phyloP scores from a whole-genome alignment of 2,329 filamentous ascomycete species.

The Aspergillus felis region DNA sequence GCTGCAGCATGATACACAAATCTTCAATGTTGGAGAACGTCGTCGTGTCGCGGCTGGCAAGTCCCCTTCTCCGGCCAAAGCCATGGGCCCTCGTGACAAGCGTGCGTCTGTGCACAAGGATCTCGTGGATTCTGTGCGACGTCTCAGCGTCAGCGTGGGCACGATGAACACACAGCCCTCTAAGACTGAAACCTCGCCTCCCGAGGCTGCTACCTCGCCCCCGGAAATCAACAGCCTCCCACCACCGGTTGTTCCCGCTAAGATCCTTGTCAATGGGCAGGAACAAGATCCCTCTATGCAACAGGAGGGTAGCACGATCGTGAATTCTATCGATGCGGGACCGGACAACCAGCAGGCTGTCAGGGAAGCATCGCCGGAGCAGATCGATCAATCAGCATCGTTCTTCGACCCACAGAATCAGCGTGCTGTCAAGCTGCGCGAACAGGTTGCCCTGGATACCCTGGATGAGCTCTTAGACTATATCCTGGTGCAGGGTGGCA shows the following conservation, averaged over 20 bases:
- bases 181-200: constrained; percentile 19
- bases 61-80: constrained; percentile 30
- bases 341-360: constrained; percentile 19
- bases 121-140: constrained; percentile 42
- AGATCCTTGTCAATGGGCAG: constrained; percentile 58
- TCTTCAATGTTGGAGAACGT: constrained; percentile 96
- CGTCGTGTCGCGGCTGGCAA: constrained; percentile 69
- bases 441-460: constrained; percentile 89
- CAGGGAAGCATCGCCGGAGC: constrained; percentile 39
- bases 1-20: constrained; percentile 92
- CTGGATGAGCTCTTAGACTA: constrained; percentile 90
- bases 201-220: constrained; percentile 9
- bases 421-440: constrained; percentile 74
- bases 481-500: constrained; percentile 73
- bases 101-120: constrained; percentile 36
- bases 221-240: constrained; percentile 33
- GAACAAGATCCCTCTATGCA: constrained; percentile 28
- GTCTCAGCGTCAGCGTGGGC: constrained; percentile 38
- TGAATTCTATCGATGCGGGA: constrained; percentile 23
- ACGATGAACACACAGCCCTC: constrained; percentile 20
- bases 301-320: constrained; percentile 20
- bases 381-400: constrained; percentile 80
- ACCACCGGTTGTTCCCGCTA: constrained; percentile 42
- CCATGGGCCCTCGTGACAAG: constrained; percentile 9
- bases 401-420: constrained; percentile 94